These are phyloP conservation scores for Cercospora sesami DNA, from an alignment of 2,329 filamentous ascomycete species.

Conservation along the genomic window DNA sequence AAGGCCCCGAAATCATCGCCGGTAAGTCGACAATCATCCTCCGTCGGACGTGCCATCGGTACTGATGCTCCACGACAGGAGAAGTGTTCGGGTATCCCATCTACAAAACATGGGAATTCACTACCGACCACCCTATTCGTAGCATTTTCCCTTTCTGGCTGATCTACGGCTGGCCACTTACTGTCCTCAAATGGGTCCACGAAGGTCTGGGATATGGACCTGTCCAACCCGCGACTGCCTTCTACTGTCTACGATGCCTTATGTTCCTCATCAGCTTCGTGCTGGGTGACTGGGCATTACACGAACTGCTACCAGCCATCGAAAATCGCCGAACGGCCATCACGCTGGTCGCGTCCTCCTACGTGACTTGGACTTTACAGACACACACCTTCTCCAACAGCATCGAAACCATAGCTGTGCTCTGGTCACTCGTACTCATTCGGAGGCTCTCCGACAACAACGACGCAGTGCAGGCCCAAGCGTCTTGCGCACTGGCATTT, in stretches of 20 bases:
- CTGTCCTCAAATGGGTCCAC: constrained; percentile 88
- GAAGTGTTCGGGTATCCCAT: constrained; percentile 91
- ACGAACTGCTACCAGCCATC: constrained; percentile 80
- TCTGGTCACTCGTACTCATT: constrained; percentile 91
- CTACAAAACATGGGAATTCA: constrained; percentile 94
- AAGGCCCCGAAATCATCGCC: constrained; percentile 94
- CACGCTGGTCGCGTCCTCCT: constrained; percentile 87
- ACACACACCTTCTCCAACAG: constrained; percentile 98
- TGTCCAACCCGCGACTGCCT: constrained; percentile 80
- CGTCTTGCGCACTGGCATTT: constrained; percentile 75
- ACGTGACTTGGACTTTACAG: constrained; percentile 98
- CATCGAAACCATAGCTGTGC: constrained; percentile 86
- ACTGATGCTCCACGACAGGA: constrained; percentile 54
- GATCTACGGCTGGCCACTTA: constrained; percentile 90
- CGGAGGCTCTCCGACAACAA: constrained; percentile 78
- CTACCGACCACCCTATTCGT: constrained; percentile 79
- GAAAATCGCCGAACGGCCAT: constrained; percentile 71
- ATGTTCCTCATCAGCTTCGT: constrained; percentile 98
- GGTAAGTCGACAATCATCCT: constrained; percentile 54
- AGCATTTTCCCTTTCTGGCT: constrained; percentile 97
- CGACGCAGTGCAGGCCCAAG: constrained; percentile 73
- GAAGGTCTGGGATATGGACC: constrained; percentile 77
- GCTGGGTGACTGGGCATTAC: constrained; percentile 93
- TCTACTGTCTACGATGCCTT: constrained; percentile 81
- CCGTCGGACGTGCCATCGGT: background rate